Conservation (phyloP, 495 filamentous ascomycete genomes). For the Tetracladium setigerum region DNA sequence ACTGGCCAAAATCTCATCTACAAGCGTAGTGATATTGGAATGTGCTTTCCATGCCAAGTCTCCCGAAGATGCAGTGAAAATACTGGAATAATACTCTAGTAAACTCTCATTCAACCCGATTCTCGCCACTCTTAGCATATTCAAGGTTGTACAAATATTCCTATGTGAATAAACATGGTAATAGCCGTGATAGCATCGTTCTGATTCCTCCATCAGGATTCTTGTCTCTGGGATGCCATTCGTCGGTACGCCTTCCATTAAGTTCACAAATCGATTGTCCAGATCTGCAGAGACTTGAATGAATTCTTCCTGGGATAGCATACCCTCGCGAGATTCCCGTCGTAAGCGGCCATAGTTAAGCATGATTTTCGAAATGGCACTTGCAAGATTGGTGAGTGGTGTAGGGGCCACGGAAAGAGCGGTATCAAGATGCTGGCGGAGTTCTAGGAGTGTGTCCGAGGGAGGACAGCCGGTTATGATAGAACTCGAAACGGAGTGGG, state of each 20-base stretch:
- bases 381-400: too few species aligned
- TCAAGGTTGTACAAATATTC: conserved; percentile 21
- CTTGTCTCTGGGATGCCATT: not conserved
- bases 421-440: too few species aligned
- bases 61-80: not conserved
- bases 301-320: not conserved
- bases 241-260: not conserved
- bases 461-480: too few species aligned
- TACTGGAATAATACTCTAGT: not conserved
- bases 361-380: conserved; percentile 2
- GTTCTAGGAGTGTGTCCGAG: too few species aligned
- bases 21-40: conserved; percentile 16
- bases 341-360: conserved; percentile 18
- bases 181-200: conserved; percentile 11
- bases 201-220: conserved; percentile 1
- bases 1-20: conserved; percentile 24
- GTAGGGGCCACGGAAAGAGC: too few species aligned
- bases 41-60: not conserved
- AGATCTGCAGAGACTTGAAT: conserved; percentile 1
- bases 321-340: conserved; percentile 9
- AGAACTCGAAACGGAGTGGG: too few species aligned
- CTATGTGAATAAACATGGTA: conserved; percentile 22
- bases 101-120: conserved; percentile 25
- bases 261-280: not conserved
- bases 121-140: conserved; percentile 21